phyloP scores from a whole-genome alignment of 2,329 filamentous ascomycete genomes.

The Alternaria burnsii region DNA sequence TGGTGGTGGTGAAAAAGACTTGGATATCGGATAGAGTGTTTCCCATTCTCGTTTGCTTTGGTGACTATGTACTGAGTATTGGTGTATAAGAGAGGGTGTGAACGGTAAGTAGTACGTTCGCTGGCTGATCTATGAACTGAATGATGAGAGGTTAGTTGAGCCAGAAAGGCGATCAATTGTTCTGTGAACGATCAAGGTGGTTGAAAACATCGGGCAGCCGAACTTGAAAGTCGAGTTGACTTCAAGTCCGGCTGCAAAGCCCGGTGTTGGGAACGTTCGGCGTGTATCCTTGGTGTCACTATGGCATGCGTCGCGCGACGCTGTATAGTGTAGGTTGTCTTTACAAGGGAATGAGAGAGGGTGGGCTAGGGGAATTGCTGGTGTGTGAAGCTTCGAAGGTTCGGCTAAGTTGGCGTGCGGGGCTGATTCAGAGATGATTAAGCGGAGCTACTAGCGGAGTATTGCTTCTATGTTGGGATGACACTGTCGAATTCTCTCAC shows the following conservation, averaged over 20 bases:
- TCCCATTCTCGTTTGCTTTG: background rate
- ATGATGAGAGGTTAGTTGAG: background rate
- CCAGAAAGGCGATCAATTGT: background rate
- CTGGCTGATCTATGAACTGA: background rate
- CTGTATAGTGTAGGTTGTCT: too few species aligned
- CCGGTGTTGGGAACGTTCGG: background rate
- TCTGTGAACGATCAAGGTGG: background rate
- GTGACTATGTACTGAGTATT: background rate
- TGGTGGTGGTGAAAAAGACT: background rate
- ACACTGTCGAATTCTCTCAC: rapidly evolving
- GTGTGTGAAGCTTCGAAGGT: background rate
- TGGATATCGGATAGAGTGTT: too few species aligned
- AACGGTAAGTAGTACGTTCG: too few species aligned
- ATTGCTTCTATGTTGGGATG: too few species aligned
- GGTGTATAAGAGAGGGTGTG: too few species aligned
- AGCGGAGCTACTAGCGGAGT: background rate
- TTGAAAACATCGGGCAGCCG: conserved; percentile 2
- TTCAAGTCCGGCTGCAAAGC: conserved; percentile 7
- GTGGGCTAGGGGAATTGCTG: background rate
- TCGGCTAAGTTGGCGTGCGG: background rate
- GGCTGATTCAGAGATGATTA: background rate
- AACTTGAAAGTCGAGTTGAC: background rate
- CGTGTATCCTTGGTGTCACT: too few species aligned
- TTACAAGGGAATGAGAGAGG: background rate
- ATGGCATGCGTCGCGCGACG: too few species aligned